A percentile compares a stretch with the other conserved stretches of the same genome.
phyloP scores from a whole-genome alignment of 2,329 filamentous ascomycete genomes.

The Pyricularia grisea region DNA sequence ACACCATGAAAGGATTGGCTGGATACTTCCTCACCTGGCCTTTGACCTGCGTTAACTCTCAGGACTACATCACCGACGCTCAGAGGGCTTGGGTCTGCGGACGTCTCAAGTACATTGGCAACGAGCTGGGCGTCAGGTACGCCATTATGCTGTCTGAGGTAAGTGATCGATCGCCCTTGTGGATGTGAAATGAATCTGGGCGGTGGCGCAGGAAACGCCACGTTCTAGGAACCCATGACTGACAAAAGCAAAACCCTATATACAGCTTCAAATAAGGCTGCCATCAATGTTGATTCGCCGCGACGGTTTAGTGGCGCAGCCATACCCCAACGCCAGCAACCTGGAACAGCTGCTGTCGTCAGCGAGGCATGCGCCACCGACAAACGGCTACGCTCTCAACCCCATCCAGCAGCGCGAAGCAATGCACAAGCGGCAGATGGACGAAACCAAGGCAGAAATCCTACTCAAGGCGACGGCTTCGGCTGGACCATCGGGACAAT shows the following conservation, averaged over 20 bases:
- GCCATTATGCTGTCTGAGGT: slow-evolving; percentile 46
- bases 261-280: slow-evolving; percentile 45
- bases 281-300: slow-evolving; percentile 53
- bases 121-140: slow-evolving; percentile 48
- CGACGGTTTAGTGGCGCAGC: slow-evolving; percentile 37
- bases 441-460: slow-evolving; percentile 31
- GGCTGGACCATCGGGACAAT: slow-evolving; percentile 23
- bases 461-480: slow-evolving; percentile 28
- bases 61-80: slow-evolving; percentile 50
- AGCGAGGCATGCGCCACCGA: slow-evolving; percentile 23
- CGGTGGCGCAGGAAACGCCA: background rate
- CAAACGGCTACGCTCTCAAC: slow-evolving; percentile 26
- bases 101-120: slow-evolving; percentile 42
- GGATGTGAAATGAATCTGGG: background rate
- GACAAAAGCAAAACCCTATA: background rate
- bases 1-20: slow-evolving; percentile 41
- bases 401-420: slow-evolving; percentile 38
- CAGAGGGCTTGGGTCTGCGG: slow-evolving; percentile 47
- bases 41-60: slow-evolving; percentile 39
- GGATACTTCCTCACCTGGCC: slow-evolving; percentile 54
- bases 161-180: slow-evolving; percentile 14
- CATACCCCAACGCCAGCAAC: slow-evolving; percentile 24
- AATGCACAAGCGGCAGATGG: slow-evolving; percentile 34
- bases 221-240: background rate
- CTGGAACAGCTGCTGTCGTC: background rate